Evolutionary conservation across 371 early-diverging fungal species (phyloP).

Genomic region (Encephalitozoon intestinalis): DNA sequence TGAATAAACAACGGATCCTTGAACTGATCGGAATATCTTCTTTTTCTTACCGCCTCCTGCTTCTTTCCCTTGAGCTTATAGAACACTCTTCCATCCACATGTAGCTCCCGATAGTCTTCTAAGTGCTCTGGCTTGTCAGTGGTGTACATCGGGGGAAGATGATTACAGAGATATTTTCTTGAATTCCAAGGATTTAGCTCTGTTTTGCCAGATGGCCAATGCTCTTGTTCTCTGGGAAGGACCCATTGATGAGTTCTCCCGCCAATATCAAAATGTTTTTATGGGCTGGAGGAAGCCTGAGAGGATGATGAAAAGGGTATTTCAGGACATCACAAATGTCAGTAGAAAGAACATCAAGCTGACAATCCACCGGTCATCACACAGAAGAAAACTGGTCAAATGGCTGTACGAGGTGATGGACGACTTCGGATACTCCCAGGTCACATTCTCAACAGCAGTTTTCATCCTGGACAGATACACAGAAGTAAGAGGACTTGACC

Average conservation of each 20-base stretch:
- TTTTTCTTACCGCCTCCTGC: constrained; percentile 9
- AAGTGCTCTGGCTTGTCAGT: not conserved
- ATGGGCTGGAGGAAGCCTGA: constrained; percentile 13
- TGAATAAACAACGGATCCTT: constrained; percentile 39
- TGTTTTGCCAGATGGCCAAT: too few relatives aligned
- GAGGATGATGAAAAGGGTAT: constrained; percentile 44
- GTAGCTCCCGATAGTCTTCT: constrained; percentile 22
- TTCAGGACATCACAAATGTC: constrained; percentile 60
- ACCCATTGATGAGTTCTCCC: constrained; percentile 14
- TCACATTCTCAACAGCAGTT: constrained; percentile 43
- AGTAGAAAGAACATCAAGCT: constrained; percentile 50
- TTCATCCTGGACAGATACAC: constrained; percentile 55
- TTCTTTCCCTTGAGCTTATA: constrained; percentile 16
- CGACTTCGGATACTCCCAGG: constrained; percentile 46
- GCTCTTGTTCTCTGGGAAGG: not conserved
- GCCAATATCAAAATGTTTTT: constrained; percentile 31
- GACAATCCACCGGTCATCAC: constrained; percentile 52
- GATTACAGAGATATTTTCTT: not conserved
- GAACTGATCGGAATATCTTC: constrained; percentile 52
- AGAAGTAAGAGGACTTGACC: constrained; percentile 1
- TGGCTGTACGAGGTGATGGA: constrained; percentile 59
- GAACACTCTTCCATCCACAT: constrained; percentile 33
- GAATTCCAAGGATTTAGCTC: too few relatives aligned
- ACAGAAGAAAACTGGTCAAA: constrained; percentile 50
- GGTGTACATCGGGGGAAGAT: constrained; percentile 8